Evolutionary conservation across 495 filamentous ascomycete genomes (phyloP).

Genomic region (Aspergillus bertholletiae): DNA sequence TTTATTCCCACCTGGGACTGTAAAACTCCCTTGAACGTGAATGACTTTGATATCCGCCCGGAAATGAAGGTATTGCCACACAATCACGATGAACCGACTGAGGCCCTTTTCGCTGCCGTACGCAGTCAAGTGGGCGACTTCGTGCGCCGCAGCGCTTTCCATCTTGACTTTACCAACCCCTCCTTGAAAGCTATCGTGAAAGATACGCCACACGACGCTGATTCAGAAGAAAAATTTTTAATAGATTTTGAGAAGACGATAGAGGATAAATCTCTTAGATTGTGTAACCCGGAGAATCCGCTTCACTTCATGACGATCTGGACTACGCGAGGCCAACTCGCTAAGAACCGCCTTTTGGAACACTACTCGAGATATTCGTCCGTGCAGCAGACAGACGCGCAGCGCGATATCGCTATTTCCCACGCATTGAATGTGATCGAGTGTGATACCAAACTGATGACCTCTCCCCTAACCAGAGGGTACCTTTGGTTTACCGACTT

Average conservation of each 20-base stretch:
- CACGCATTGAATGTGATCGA: constrained; percentile 44
- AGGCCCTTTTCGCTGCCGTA: constrained; percentile 48
- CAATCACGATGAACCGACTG: constrained; percentile 34
- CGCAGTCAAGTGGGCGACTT: constrained; percentile 48
- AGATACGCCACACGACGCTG: constrained; percentile 8
- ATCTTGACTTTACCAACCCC: constrained; percentile 51
- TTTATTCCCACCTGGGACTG: constrained; percentile 56
- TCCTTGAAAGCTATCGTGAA: constrained; percentile 37
- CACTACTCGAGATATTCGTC: constrained; percentile 33
- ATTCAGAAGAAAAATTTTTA: constrained; percentile 26
- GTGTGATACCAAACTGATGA: constrained; percentile 47
- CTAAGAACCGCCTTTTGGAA: constrained; percentile 45
- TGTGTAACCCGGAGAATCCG: constrained; percentile 46
- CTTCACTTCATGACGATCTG: constrained; percentile 54
- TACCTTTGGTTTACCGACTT: constrained; percentile 42
- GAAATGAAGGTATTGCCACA: constrained; percentile 45
- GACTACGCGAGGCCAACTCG: constrained; percentile 39
- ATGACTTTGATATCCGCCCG: constrained; percentile 50
- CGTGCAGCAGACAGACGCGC: constrained; percentile 20
- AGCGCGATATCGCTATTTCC: constrained; percentile 33
- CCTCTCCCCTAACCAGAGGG: constrained; percentile 39
- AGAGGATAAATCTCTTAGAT: constrained; percentile 44
- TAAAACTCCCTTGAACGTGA: constrained; percentile 49
- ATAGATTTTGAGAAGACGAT: constrained; percentile 37
- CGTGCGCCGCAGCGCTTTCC: constrained; percentile 39